Evolutionary conservation across 2,329 filamentous ascomycete genomes (phyloP).

Genomic region (Pestalotiopsis fici): DNA sequence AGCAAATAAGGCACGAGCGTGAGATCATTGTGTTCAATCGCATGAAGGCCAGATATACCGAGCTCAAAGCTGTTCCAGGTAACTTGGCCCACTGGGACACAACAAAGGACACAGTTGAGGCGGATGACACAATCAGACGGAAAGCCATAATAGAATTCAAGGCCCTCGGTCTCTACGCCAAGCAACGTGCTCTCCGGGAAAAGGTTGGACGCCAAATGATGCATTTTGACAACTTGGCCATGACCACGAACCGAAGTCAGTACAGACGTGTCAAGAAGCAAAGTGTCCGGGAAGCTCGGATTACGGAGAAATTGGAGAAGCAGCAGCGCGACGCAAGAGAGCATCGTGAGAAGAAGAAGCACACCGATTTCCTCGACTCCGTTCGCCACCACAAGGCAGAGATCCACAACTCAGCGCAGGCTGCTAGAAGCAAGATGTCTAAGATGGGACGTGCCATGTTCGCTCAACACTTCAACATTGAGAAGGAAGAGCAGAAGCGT

Average conservation of each 20-base stretch:
- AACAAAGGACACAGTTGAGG: conserved; percentile 64
- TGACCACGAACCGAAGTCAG: conserved; percentile 90
- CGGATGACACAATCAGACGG: conserved; percentile 81
- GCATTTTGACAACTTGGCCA: conserved; percentile 92
- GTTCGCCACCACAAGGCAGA: conserved; percentile 82
- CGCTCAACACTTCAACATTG: conserved; percentile 89
- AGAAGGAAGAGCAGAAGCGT: conserved; percentile 98
- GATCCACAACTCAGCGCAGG: conserved; percentile 66
- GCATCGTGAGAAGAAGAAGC: conserved; percentile 96
- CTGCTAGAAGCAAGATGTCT: conserved; percentile 73
- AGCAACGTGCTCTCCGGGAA: conserved; percentile 83
- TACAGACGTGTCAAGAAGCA: conserved; percentile 98
- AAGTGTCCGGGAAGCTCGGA: conserved; percentile 88
- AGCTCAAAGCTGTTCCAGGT: conserved; percentile 80
- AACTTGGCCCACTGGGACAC: conserved; percentile 89
- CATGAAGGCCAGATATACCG: conserved; percentile 80
- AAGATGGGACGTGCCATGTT: conserved; percentile 91
- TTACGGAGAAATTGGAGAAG: conserved; percentile 98
- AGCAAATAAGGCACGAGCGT: conserved; percentile 81
- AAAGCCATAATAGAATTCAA: conserved; percentile 96
- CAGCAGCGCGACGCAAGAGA: conserved; percentile 96
- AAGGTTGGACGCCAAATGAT: conserved; percentile 91
- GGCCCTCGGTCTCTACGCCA: conserved; percentile 81
- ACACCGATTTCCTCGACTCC: conserved; percentile 85
- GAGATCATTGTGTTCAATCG: conserved; percentile 89